Base-by-base conservation (phyloP, 2,329 filamentous ascomycete species). In the Fusarium clavum region DNA sequence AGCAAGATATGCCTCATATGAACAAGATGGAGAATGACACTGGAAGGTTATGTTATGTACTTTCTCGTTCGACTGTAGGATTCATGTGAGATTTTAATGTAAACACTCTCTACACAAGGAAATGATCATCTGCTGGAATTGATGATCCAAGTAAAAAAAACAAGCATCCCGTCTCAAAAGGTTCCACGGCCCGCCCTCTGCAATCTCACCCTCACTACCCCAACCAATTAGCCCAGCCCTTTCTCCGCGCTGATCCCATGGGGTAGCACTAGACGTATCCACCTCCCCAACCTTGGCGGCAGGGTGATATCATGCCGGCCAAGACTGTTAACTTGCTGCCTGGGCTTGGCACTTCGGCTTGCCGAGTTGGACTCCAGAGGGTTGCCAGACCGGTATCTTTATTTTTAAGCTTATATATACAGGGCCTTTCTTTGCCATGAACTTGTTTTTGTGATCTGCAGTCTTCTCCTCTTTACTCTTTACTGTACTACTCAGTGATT, bases 361-460 rank as follows among this genome's bases (percentile, higher is more conserved):
- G 61, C 61, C 61, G 49, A 61, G 55, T 66, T 66, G 12, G 44
- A 54, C n/a, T 10, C 47, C 38, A 51, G 29, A 61, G 44, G 63
- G 63, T 55, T 66, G 61, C 38, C 38, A 24, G 30, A 66, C 52
- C 40, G 11, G 34, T 16, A 45, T 24, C 54, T 55, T 66, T 66
- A 66, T 55, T 61, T 66, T 61, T 66, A 66, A 66, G 63, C 63
- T 67, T 66, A 66, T 66, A 66, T 61, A 63, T 47, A 32, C 38
- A 49, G 18, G 64, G 32, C 44, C 29, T 16, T 20, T 25, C 6
- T 16, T 27, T 20, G n/a, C 29, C 22, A 20, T 62, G 20, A 45
- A 44, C 5, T 41, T 32, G 32, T 48, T 30, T 18, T 58, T 64
- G 53, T 52, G 34, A 14, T 46, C 55, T 45, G 20, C 38, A 66